Percentiles rank a stretch among this genome's conserved stretches.
These are phyloP conservation scores for Murraya paniculata DNA, from an alignment of 345 rosid species.

Conservation along the genomic window DNA sequence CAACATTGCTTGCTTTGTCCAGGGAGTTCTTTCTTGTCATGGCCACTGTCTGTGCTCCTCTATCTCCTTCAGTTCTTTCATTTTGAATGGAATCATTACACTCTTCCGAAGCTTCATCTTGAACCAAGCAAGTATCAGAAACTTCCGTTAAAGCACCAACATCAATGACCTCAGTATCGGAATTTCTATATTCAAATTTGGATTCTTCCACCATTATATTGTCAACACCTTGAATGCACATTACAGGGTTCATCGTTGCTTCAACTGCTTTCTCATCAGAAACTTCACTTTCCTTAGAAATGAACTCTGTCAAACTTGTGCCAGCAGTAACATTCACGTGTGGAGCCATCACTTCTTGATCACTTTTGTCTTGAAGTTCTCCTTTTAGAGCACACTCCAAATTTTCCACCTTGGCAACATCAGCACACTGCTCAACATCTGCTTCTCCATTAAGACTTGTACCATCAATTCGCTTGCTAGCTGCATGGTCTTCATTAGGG, in stretches of 20 bases:
- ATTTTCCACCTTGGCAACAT: slow-evolving; percentile 7
- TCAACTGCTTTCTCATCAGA: slow-evolving; percentile 3
- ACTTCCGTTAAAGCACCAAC: not conserved
- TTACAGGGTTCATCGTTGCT: not conserved
- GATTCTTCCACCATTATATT: not conserved
- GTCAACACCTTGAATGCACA: not conserved
- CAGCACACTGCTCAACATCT: slow-evolving; percentile 8
- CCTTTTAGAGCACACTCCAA: not conserved
- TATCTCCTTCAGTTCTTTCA: not conserved
- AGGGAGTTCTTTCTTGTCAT: not conserved
- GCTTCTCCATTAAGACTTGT: slow-evolving; percentile 3
- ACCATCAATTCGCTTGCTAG: not conserved
- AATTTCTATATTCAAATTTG: not conserved
- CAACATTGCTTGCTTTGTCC: not conserved
- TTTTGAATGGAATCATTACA: not conserved
- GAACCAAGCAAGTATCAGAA: not conserved
- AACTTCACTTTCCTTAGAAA: not conserved
- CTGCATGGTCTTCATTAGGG: not conserved
- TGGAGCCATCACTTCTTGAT: slow-evolving; percentile 9
- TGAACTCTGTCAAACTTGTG: slow-evolving; percentile 7
- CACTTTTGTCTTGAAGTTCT: slow-evolving; percentile 7
- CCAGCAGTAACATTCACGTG: not conserved
- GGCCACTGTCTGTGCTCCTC: not conserved
- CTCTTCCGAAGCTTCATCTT: not conserved
- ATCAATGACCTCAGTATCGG: not conserved